Base-by-base conservation (phyloP, 257 asterid genomes). In the Solanum etuberosum region DNA sequence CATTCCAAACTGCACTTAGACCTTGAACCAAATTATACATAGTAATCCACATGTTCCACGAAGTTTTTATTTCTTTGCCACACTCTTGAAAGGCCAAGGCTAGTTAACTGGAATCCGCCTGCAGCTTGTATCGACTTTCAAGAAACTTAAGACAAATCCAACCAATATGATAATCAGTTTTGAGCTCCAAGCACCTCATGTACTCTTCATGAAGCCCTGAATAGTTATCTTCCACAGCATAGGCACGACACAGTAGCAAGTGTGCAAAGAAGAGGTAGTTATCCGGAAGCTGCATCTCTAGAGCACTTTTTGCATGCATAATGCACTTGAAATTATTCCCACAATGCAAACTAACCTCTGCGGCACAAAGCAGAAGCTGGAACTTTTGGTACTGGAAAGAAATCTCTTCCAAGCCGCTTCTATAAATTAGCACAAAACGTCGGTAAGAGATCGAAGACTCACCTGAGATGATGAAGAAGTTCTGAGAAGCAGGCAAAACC, bases 331-430 rank as follows among this genome's bases (percentile, higher is more conserved):
- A 85, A 83, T 67, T 86, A 89, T 97, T 91, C 87, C 95, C 96
- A 89, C 84, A 89, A 87, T 94, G 99, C 91, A 96, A 92, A 89
- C 92, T 89, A 90, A 94, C 91, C 93, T 96, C 99, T 25, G 98
- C 95, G 84, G 98, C 94, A 89, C 97, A 94, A 86, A 96, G 98
- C 38, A 92, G 92, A 89, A 96, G 97, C 93, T 91, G 98, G 89
- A 94, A 95, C 84, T 83, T 88, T 87, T 94, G 94, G 87, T 94
- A 94, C 76, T 90, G 94, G 54, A 74, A 23, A 54, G 88, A 59
- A 16, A 35, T 42, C 32, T 91, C 92, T 89, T 90, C 84, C 81
- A 43, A 43, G 57, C 20, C 2, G 20, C 20, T 46, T 4, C 20
- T 46, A 46, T 46, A 46, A 46, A 46, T 46, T 46, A 46, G 20